These are phyloP conservation scores for Chalaropsis thielavioides DNA, from an alignment of 2,329 filamentous ascomycete genomes.

Conservation along the genomic window DNA sequence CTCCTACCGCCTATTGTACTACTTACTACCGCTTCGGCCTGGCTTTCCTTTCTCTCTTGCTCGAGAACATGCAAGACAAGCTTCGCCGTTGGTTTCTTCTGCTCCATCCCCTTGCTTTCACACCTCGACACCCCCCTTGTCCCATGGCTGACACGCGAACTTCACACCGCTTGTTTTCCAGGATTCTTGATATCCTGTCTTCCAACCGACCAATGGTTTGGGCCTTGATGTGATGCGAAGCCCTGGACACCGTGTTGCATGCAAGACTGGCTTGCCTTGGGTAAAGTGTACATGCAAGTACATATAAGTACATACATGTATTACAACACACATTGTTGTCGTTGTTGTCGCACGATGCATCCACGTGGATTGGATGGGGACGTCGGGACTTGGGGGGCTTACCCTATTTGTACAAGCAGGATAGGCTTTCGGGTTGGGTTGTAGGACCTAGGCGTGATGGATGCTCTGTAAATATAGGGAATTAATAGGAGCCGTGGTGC, in stretches of 20 bases:
- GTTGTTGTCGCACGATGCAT: too few species aligned
- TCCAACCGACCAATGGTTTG: not conserved
- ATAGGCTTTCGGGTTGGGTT: not conserved
- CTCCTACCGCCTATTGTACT: too few species aligned
- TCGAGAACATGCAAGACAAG: not conserved
- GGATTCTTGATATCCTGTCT: not conserved
- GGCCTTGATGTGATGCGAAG: not conserved
- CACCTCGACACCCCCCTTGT: not conserved
- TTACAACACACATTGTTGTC: too few species aligned
- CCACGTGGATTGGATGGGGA: too few species aligned
- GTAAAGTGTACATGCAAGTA: too few species aligned
- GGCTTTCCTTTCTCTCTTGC: not conserved
- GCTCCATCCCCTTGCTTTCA: not conserved
- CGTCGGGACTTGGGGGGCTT: too few species aligned
- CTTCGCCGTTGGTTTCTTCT: not conserved
- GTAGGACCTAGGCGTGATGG: not conserved
- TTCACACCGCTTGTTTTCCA: not conserved
- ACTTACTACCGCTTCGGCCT: not conserved
- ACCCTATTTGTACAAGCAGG: too few species aligned
- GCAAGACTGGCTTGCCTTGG: not conserved
- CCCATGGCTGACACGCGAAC: not conserved
- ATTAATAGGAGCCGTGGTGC: too few species aligned
- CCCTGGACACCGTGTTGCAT: not conserved
- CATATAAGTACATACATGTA: too few species aligned
- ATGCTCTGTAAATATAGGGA: not conserved